Base-by-base conservation (phyloP, 2,329 filamentous ascomycete genomes). In the Dendryphion nanum region DNA sequence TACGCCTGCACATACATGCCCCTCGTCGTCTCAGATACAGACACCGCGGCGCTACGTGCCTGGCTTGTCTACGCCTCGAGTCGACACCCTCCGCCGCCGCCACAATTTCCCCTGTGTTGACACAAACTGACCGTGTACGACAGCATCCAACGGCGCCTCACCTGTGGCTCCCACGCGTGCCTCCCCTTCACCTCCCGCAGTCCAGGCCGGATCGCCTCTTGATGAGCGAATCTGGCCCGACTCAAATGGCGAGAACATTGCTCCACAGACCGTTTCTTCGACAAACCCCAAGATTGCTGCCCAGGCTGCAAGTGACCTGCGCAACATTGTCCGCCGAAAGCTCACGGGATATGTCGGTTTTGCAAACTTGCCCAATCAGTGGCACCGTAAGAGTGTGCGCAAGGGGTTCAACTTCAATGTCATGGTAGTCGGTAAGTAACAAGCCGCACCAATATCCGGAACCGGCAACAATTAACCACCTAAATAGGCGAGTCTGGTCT, bases 391-490 rank as follows among this genome's bases (percentile, higher is more conserved):
- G 85, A 96, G 90, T 82, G 93, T 98, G 63, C 89, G 93, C 67
- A 98, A 98, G 75, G 93, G 93, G 47, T 98, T 98, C 82, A 98
- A 97, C 81, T 98, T 98, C 80, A 98, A 98, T 68, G 93, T 98
- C 57, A 98, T 98, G 93, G 93, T 98, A 72, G 93, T 98, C 73
- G 93, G 93, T 97, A 78, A 65, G 90, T 84, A 13, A 20, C 12
- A 26, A 34, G n/a, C 19, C 13, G 37, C 10, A 24, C 38, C 21
- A 29, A 30, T 34, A 42, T 33, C 37, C 15, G 2, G 42, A 32
- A 30, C 43, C 14, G 30, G 19, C 18, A 34, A 10, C n/a, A 18
- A 14, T 40, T 47, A 35, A 47, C 24, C 24, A 33, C 15, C 29
- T 18, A 17, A 12, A 16, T 54, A 97, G 93, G 93, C 81, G 93